phyloP scores from a whole-genome alignment of 768 basidiomycete genomes.

The Lactarius akahatsu region DNA sequence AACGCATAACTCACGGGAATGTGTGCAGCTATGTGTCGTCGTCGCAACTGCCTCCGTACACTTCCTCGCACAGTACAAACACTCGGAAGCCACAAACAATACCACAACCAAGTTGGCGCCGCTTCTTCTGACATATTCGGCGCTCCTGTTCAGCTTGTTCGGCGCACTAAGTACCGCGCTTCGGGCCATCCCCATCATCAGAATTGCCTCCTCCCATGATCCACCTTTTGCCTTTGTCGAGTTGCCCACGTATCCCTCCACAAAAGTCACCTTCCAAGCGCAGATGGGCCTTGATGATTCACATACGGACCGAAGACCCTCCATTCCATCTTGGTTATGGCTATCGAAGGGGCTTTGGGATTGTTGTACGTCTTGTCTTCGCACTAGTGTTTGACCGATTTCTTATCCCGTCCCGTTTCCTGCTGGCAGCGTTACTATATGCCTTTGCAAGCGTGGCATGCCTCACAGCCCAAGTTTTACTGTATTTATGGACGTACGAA shows the following conservation, averaged over 20 bases:
- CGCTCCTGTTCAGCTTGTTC: constrained; percentile 23
- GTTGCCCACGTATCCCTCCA: neutral
- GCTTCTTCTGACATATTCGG: constrained; percentile 8
- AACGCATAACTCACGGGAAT: neutral
- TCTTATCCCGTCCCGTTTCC: neutral
- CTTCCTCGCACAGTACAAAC: constrained; percentile 8
- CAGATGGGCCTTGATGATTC: neutral
- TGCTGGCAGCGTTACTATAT: constrained; percentile 1
- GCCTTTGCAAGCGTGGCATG: constrained; percentile 7
- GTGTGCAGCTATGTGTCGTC: neutral
- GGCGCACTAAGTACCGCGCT: constrained; percentile 8
- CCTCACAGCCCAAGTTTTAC: constrained; percentile 10
- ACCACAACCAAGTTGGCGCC: constrained; percentile 4
- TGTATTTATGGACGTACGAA: constrained; percentile 8
- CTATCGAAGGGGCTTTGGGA: neutral
- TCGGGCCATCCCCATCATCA: too few relatives aligned
- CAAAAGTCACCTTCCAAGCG: neutral
- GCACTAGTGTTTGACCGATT: neutral
- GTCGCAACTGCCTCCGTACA: constrained; percentile 7
- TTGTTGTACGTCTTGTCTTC: constrained; percentile 6
- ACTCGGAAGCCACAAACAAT: constrained; percentile 12
- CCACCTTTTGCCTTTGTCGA: constrained; percentile 2
- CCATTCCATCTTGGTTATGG: neutral
- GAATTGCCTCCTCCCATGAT: neutral
- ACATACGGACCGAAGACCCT: neutral